Conservation (phyloP, 805 yeast species). For the Metahyphopichia silvanorum region DNA sequence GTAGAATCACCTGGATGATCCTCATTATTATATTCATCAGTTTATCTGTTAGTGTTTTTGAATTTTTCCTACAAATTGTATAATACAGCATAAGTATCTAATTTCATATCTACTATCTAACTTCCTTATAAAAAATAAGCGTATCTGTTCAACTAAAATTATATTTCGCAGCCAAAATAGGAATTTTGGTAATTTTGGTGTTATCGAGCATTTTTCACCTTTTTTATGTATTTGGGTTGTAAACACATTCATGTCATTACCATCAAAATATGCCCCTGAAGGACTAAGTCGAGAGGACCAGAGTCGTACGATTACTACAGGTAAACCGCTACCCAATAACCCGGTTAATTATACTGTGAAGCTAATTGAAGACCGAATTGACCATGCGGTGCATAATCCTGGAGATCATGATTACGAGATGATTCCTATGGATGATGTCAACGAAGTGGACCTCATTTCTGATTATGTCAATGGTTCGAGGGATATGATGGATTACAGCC, state of each 20-base stretch:
- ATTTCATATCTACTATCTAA: not conserved
- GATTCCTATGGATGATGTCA: conserved; percentile 46
- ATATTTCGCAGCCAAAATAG: conserved; percentile 2
- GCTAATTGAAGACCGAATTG: conserved; percentile 23
- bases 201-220: too few species aligned
- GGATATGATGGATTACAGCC: conserved; percentile 2
- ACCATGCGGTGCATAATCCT: conserved; percentile 12
- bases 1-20: conserved; percentile 86
- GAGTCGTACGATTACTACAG: conserved; percentile 21
- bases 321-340: conserved; percentile 9
- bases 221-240: too few species aligned
- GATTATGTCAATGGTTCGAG: conserved; percentile 26
- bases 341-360: conserved; percentile 20
- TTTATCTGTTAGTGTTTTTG: conserved; percentile 71
- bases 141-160: too few species aligned
- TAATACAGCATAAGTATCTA: conserved; percentile 5
- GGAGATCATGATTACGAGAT: conserved; percentile 39
- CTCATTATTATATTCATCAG: conserved; percentile 78
- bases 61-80: conserved; percentile 54
- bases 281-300: conserved; percentile 27
- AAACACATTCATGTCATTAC: conserved; percentile 21
- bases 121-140: too few species aligned
- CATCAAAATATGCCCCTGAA: conserved; percentile 36
- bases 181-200: not conserved
- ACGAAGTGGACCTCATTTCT: conserved; percentile 42